A percentile compares a stretch with the other conserved stretches of the same genome.
Evolutionary conservation across 768 basidiomycete species (phyloP).

Genomic region (Russula ochroleuca): DNA sequence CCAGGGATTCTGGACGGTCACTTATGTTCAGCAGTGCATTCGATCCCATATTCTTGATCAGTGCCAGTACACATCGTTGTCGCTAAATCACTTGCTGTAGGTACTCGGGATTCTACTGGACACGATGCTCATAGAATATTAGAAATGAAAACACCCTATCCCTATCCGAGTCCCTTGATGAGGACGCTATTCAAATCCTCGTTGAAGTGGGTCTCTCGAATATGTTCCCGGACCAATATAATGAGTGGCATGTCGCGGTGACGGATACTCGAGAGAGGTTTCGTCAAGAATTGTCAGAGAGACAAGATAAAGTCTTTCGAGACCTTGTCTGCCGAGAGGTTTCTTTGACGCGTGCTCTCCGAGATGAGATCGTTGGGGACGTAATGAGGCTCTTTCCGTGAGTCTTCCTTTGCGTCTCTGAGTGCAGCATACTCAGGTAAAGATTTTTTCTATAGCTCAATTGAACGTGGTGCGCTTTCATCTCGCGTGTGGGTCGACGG

Average conservation of each 20-base stretch:
- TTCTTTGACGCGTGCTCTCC: neutral
- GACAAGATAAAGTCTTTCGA: neutral
- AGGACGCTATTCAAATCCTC: neutral
- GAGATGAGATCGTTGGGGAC: neutral
- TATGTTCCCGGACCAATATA: neutral
- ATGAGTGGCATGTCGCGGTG: neutral
- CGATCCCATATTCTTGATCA: neutral
- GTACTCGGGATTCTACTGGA: neutral
- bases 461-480: no score
- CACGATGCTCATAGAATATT: neutral
- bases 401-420: no score
- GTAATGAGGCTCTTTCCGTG: slow-evolving; percentile 11
- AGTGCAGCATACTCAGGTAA: no score
- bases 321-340: neutral
- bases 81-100: neutral
- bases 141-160: neutral
- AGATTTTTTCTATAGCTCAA: no score
- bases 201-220: neutral
- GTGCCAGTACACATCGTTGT: rapidly evolving
- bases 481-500: no score
- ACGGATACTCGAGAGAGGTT: neutral
- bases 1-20: slow-evolving; percentile 22
- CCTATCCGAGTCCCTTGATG: slow-evolving; percentile 6
- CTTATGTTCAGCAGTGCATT: neutral
- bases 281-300: neutral